Evolutionary conservation across 106 monocot genomes (phyloP).

Genomic region (Narthecium ossifragum): DNA sequence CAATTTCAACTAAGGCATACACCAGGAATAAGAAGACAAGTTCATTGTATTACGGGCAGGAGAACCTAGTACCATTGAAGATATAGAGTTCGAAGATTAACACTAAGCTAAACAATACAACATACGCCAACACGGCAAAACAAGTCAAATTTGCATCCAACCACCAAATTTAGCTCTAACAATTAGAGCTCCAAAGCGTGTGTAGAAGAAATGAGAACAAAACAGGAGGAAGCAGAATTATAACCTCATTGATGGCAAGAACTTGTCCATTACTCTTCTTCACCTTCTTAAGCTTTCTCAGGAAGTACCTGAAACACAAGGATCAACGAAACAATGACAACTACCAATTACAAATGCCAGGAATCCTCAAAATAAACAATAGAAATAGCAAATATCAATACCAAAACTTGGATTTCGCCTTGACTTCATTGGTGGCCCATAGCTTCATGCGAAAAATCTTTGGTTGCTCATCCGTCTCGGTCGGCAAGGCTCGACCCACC

Average conservation of each 20-base stretch:
- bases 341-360: background rate
- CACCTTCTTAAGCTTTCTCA: constrained; percentile 44
- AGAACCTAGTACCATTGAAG: no score
- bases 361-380: background rate
- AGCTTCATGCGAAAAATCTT: constrained; percentile 39
- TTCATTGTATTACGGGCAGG: no score
- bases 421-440: constrained; percentile 44
- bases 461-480: constrained; percentile 17
- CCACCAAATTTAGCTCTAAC: no score
- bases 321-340: background rate
- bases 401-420: constrained; percentile 50
- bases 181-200: no score
- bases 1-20: no score
- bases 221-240: background rate
- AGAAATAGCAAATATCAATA: background rate
- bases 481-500: constrained; percentile 21
- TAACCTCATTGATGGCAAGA: constrained; percentile 80
- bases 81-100: no score
- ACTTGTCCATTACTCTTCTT: constrained; percentile 95
- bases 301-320: constrained; percentile 21
- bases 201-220: background rate
- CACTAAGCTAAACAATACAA: no score
- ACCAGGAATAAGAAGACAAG: no score
- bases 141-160: no score
- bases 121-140: no score